Evolutionary conservation across 129 eudicot genomes (phyloP), one percentile per base, ranked within the genome.

Genomic region (Apium graveolens): DNA sequence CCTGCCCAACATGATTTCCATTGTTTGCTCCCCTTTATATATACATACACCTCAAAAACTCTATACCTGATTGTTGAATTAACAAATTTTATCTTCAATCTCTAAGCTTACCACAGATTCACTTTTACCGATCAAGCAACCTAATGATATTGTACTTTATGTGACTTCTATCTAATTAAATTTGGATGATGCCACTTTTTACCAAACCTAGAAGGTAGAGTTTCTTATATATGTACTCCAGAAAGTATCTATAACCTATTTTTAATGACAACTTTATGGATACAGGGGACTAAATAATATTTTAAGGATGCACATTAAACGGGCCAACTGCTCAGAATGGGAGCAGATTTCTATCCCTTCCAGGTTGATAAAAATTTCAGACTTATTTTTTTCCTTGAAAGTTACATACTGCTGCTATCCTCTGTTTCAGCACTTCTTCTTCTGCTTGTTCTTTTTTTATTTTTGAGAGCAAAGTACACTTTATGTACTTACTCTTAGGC

Each of bases 281-380:
- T 88, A 85, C 86, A 95, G 99, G 88, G 97, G 97, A 72, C 86
- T 95, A 76, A 95, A 82, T 81, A 95, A 95, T 88, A 95, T 95
- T 81, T 78, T 95, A 83, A 88, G 88, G 90, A 79, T 95, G 68
- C 86, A 95, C 81, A 80, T 92, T 76, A 92, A 95, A 83, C 89
- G 82, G 82, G 86, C 80, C 49, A 85, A 90, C 80, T 70, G 83
- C 85, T 84, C 92, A 21, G 82, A 74, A 18, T 95, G 99, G 99
- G 96, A 95, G 84, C 88, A 87, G 26, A 41, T 95, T 87, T 82
- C 89, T 60, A 81, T 95, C 37, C 99, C 99, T 10, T 89, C 96
- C 53, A 95, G 96, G 99, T 94, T 83, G 63, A 48, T 80, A 42
- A 46, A 24, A 77, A 70, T 74, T 73, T 35, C 5, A 72, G 38